A percentile compares a stretch with the other conserved stretches of the same genome.
Conservation (phyloP, 495 filamentous ascomycete species). For the Aeminium ludgeri region DNA sequence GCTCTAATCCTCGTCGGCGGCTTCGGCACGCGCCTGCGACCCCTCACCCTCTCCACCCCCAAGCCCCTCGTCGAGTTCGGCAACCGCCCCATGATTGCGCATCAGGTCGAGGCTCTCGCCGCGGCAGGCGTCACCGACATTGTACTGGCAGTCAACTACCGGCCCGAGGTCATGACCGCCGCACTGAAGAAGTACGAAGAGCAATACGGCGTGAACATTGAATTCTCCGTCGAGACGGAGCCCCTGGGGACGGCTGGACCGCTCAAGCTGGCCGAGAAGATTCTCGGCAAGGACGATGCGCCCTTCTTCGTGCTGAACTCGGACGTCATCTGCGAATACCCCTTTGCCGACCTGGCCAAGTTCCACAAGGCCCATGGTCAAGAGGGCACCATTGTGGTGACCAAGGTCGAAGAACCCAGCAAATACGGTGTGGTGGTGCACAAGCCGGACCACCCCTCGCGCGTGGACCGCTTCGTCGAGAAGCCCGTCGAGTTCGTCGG, state of each 20-base stretch:
- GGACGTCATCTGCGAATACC: slow-evolving; percentile 96
- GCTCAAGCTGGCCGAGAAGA: slow-evolving; percentile 87
- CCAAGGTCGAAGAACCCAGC: slow-evolving; percentile 96
- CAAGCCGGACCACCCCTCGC: slow-evolving; percentile 79
- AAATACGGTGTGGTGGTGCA: slow-evolving; percentile 99
- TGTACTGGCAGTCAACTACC: slow-evolving; percentile 95
- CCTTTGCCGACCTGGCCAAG: slow-evolving; percentile 70
- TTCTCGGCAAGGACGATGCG: slow-evolving; percentile 77
- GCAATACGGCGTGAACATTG: slow-evolving; percentile 81
- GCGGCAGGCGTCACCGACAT: slow-evolving; percentile 95
- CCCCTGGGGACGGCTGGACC: slow-evolving; percentile 92
- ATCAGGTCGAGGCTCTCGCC: slow-evolving; percentile 91
- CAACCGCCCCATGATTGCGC: slow-evolving; percentile 97
- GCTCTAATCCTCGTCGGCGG: slow-evolving; percentile 99
- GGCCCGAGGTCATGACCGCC: slow-evolving; percentile 83
- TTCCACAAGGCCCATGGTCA: slow-evolving; percentile 87
- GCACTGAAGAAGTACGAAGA: slow-evolving; percentile 79
- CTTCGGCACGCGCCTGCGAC: slow-evolving; percentile 94
- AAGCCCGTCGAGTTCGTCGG: slow-evolving; percentile 99
- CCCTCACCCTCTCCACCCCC: slow-evolving; percentile 89
- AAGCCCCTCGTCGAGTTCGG: slow-evolving; percentile 97
- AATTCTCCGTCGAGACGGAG: slow-evolving; percentile 91
- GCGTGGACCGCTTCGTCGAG: slow-evolving; percentile 98
- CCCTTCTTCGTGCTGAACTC: slow-evolving; percentile 99
- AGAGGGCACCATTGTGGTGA: slow-evolving; percentile 97